phyloP scores from a whole-genome alignment of 2,329 filamentous ascomycete species.

The Phoma sp. region DNA sequence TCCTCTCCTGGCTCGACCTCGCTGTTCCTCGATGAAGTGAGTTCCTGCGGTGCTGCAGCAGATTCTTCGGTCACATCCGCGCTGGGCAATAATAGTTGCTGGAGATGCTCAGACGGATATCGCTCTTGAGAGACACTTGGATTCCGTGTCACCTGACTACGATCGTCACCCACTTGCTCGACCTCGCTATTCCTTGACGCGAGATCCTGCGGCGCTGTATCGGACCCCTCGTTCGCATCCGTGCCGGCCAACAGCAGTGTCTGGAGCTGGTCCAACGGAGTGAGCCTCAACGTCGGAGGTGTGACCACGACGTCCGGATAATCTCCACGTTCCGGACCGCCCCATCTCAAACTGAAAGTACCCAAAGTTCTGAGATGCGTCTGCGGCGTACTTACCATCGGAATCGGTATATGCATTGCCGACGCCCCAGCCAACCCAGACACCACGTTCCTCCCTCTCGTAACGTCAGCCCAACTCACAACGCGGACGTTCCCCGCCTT shows the following conservation, averaged over 20 bases:
- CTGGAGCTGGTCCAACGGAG: not conserved
- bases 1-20: not conserved
- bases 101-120: not conserved
- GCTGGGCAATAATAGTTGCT: not conserved
- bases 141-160: not conserved
- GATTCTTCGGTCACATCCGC: not conserved
- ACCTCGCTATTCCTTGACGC: not conserved
- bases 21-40: not conserved
- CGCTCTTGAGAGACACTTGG: not conserved
- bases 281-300: not conserved
- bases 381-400: not conserved
- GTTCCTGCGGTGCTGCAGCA: not conserved
- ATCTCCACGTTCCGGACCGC: not conserved
- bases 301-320: not conserved
- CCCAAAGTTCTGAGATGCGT: not conserved
- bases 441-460: not conserved
- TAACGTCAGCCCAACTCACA: slow-evolving; percentile 4
- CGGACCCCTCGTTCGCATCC: not conserved
- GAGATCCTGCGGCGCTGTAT: not conserved
- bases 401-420: not conserved
- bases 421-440: not conserved
- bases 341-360: not conserved
- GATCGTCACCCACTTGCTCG: not conserved
- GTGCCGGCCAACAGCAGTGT: not conserved
- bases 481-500: not conserved